Evolutionary conservation across 768 basidiomycete species (phyloP).

Genomic region (Tephrocybe sp.): DNA sequence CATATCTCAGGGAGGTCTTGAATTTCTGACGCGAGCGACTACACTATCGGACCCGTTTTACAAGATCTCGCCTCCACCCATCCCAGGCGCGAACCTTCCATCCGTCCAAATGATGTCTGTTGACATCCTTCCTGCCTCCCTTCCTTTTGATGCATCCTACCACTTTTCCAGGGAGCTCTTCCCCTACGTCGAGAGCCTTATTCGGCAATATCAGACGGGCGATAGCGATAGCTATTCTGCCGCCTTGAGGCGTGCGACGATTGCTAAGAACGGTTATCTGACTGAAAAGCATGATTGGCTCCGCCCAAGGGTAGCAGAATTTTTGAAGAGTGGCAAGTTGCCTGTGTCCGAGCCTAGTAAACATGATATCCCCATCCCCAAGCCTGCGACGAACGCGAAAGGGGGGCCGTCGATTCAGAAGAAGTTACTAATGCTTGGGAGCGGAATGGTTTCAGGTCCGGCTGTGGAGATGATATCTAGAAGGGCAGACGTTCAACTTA

Average conservation of each 20-base stretch:
- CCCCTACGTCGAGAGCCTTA: constrained; percentile 66
- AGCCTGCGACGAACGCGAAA: background rate
- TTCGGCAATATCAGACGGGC: constrained; percentile 39
- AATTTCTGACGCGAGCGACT: constrained; percentile 76
- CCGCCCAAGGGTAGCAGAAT: constrained; percentile 45
- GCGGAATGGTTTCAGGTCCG: constrained; percentile 95
- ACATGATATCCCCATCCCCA: background rate
- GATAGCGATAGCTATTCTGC: constrained; percentile 26
- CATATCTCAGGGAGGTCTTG: constrained; percentile 69
- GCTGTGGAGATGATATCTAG: constrained; percentile 74
- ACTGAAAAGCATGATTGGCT: constrained; percentile 59
- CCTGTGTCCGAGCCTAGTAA: background rate
- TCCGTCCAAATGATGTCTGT: constrained; percentile 82
- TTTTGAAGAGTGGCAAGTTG: constrained; percentile 19
- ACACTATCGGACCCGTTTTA: constrained; percentile 80
- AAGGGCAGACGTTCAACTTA: constrained; percentile 61
- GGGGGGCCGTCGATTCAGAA: constrained; percentile 41
- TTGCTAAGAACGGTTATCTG: constrained; percentile 61
- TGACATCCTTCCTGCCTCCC: constrained; percentile 85
- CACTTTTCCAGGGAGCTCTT: constrained; percentile 69
- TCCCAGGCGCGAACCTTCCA: constrained; percentile 44
- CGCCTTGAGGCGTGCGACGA: constrained; percentile 69
- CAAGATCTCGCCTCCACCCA: constrained; percentile 40
- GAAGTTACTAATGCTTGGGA: constrained; percentile 80
- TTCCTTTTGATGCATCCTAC: constrained; percentile 78